phyloP scores from a whole-genome alignment of 1,139 yeast species.

The Debaryomycetaceae sp. region DNA sequence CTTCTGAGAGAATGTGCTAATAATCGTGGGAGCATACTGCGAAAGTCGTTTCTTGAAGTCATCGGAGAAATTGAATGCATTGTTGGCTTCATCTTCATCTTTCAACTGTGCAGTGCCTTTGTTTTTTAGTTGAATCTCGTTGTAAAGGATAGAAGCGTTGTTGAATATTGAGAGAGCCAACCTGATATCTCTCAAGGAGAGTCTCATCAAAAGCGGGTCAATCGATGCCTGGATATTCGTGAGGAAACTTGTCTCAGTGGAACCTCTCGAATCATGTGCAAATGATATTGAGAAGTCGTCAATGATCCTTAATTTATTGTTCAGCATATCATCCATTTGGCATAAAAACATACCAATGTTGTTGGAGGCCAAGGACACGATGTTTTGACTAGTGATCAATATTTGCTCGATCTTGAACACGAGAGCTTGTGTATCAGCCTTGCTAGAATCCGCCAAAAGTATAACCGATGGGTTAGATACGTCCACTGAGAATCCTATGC shows the following conservation, averaged over 20 bases:
- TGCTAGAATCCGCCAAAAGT: constrained; percentile 74
- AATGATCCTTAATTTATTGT: constrained; percentile 62
- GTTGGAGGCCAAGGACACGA: constrained; percentile 62
- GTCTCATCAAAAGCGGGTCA: constrained; percentile 76
- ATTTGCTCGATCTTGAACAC: constrained; percentile 86
- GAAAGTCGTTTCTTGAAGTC: constrained; percentile 57
- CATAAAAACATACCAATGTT: constrained; percentile 86
- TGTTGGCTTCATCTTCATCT: constrained; percentile 17
- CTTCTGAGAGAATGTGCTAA: constrained; percentile 35
- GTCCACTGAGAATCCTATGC: constrained; percentile 58
- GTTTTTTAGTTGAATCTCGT: constrained; percentile 20
- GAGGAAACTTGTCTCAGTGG: constrained; percentile 51
- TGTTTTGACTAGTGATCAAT: constrained; percentile 63
- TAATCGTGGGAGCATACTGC: constrained; percentile 64
- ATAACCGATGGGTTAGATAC: constrained; percentile 76
- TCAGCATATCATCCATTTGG: constrained; percentile 63
- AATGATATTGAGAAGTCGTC: constrained; percentile 86
- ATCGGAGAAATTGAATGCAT: constrained; percentile 46
- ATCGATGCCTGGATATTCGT: constrained; percentile 67
- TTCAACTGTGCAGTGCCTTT: constrained; percentile 12
- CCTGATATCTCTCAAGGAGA: constrained; percentile 82
- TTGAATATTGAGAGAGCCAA: constrained; percentile 72
- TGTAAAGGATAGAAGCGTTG: constrained; percentile 59
- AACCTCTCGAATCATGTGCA: constrained; percentile 67
- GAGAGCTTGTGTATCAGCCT: constrained; percentile 72